phyloP scores from a whole-genome alignment of 2,329 filamentous ascomycete genomes.

The Aureobasidium sp. region DNA sequence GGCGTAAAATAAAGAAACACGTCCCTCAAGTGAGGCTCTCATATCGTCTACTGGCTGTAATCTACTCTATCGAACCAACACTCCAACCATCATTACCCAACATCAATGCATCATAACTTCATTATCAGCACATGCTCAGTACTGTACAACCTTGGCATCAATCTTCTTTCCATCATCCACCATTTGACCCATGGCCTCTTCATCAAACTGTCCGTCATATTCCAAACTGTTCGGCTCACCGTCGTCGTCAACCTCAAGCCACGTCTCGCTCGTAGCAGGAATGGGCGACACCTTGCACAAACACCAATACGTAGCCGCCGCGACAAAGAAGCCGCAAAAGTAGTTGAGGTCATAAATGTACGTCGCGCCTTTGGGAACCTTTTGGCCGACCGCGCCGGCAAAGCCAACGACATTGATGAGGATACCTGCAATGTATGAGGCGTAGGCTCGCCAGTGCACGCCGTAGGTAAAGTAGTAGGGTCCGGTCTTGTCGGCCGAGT shows the following conservation, averaged over 20 bases:
- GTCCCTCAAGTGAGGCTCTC: neutral
- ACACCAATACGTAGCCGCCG: conserved; percentile 58
- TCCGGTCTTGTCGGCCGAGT: conserved; percentile 59
- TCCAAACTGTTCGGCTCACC: conserved; percentile 12
- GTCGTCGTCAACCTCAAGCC: conserved; percentile 63
- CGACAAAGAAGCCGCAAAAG: conserved; percentile 74
- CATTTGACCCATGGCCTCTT: conserved; percentile 2
- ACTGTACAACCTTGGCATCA: conserved; percentile 5
- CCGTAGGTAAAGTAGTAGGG: conserved; percentile 71
- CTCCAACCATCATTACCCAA: neutral
- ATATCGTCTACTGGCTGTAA: neutral
- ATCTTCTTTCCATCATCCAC: conserved; percentile 2
- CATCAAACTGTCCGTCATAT: conserved; percentile 14
- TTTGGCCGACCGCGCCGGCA: conserved; percentile 65
- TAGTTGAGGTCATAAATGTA: conserved; percentile 92
- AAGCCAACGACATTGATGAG: conserved; percentile 90
- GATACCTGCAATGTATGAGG: conserved; percentile 75
- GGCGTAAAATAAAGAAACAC: neutral
- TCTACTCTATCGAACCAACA: neutral
- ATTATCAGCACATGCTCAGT: neutral
- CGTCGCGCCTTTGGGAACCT: conserved; percentile 68
- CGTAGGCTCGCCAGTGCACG: conserved; percentile 77
- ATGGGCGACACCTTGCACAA: conserved; percentile 66
- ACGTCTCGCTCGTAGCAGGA: conserved; percentile 60
- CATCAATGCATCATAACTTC: neutral